Evolutionary conservation across 2,329 filamentous ascomycete species (phyloP).

Genomic region (Ophiostoma ips): DNA sequence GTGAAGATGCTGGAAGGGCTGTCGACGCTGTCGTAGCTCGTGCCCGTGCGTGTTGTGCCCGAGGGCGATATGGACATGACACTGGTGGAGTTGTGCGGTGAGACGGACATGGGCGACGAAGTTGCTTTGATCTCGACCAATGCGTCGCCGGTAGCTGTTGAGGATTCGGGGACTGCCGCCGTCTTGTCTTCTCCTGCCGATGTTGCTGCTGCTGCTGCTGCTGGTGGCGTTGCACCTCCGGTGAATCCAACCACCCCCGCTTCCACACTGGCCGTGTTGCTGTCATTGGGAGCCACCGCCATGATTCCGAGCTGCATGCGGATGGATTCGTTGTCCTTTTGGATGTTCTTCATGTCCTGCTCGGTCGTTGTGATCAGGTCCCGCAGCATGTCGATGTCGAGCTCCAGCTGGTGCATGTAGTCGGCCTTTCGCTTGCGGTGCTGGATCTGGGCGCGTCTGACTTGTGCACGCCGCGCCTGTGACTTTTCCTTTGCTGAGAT

Average conservation of each 20-base stretch:
- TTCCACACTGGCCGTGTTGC: not conserved
- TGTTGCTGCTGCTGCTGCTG: not conserved
- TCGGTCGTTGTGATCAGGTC: constrained; percentile 31
- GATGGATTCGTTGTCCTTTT: constrained; percentile 31
- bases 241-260: constrained; percentile 4
- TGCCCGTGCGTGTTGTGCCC: not conserved
- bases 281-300: not conserved
- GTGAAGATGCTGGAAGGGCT: constrained; percentile 16
- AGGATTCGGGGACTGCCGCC: no score
- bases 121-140: not conserved
- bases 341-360: constrained; percentile 24
- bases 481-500: constrained; percentile 24
- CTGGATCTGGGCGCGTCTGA: constrained; percentile 38
- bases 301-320: constrained; percentile 19
- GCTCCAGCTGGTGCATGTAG: constrained; percentile 40
- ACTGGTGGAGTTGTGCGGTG: not conserved
- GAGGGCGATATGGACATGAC: not conserved
- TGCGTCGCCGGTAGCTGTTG: not conserved
- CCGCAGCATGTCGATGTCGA: constrained; percentile 33
- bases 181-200: not conserved
- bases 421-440: constrained; percentile 43
- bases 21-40: not conserved
- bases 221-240: not conserved
- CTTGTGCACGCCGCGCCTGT: constrained; percentile 34
- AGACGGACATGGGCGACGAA: constrained; percentile 2